Conservation (phyloP, 306 rosid genomes). For the Trifolium pratense region DNA sequence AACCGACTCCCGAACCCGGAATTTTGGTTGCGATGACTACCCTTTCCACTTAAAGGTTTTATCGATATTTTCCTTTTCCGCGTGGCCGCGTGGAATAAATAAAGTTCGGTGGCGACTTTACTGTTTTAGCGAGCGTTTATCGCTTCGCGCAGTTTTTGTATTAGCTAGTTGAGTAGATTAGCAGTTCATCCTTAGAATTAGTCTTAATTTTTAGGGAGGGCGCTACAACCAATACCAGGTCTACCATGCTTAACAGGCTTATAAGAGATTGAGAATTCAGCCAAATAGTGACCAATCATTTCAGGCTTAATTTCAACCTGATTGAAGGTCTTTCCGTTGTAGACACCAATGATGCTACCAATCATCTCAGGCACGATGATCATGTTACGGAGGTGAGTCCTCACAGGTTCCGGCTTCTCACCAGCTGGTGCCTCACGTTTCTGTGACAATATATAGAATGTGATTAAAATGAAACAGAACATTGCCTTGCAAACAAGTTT, state of each 20-base stretch:
- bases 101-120: too few relatives aligned
- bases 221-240: conserved; percentile 97
- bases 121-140: too few relatives aligned
- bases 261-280: conserved; percentile 94
- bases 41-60: too few relatives aligned
- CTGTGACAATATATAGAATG: conserved; percentile 45
- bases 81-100: too few relatives aligned
- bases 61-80: too few relatives aligned
- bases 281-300: conserved; percentile 77
- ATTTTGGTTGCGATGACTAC: too few relatives aligned
- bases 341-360: conserved; percentile 52
- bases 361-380: conserved; percentile 61
- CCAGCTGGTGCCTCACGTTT: conserved; percentile 92
- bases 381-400: conserved; percentile 83
- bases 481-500: too few relatives aligned
- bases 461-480: neutral
- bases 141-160: too few relatives aligned
- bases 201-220: too few relatives aligned
- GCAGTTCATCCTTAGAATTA: too few relatives aligned
- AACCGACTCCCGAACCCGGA: too few relatives aligned
- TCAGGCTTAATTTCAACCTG: conserved; percentile 64
- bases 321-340: conserved; percentile 58
- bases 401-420: conserved; percentile 90
- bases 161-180: too few relatives aligned
- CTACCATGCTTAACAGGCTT: conserved; percentile 97